Evolutionary conservation across 306 rosid species (phyloP), one percentile per base, ranked within the genome.

Genomic region (Chamaecrista fasciculata): DNA sequence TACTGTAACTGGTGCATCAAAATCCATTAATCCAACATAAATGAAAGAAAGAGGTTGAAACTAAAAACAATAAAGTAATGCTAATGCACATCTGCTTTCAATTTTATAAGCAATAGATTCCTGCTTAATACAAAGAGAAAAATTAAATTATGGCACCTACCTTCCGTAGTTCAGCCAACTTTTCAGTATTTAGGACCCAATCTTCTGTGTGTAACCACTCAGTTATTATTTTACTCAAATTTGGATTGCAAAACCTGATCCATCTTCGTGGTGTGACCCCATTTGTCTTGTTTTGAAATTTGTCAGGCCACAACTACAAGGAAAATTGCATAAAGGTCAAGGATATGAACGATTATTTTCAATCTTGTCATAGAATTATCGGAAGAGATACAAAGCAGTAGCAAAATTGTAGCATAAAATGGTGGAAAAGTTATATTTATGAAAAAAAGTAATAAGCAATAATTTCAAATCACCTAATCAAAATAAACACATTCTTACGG

Each of bases 181-280:
- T 94, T 73, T 91, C 97, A 28, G 92, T 84, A 69, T 86, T 72
- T 59, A 94, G 82, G 83, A 94, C 87, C 99, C 99, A 94, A 47
- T 88, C 97, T 57, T 94, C 96, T 16, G 97, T 82, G 65, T 92
- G 91, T 84, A 84, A 81, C 92, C 96, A 84, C 70, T 82, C 67
- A 12, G 89, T 82, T 75, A 94, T 78, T 57, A 94, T 81, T 51
- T 81, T 78, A 81, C 99, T 85, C 86, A 94, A 78, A 56, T 67
- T 83, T 60, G 95, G 97, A 82, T 94, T 94, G 70, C 99, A 94
- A 76, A 91, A 94, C 78, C 84, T 82, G 79, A 94, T 88, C 99
- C 99, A 94, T 80, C 99, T 86, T 85, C 99, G 83, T 20, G 99
- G 97, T 33, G 99, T 94, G 69, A 94, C 99, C 26, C 99, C 99